Evolutionary conservation across 2,329 filamentous ascomycete species (phyloP).

Genomic region (Ceratocystis diversiconidia): DNA sequence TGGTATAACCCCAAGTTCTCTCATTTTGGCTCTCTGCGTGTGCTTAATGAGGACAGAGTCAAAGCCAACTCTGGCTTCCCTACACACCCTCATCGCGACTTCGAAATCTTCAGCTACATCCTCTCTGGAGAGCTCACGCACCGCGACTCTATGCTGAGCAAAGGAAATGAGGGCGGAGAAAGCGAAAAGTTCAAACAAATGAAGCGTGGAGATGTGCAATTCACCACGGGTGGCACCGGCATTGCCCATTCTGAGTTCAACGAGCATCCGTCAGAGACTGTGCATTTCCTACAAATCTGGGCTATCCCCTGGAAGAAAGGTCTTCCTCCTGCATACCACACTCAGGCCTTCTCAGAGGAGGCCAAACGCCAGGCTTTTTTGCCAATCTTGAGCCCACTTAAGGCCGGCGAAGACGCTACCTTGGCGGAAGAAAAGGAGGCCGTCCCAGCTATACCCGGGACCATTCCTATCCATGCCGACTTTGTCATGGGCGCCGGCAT

Average conservation of each 20-base stretch:
- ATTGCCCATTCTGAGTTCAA: slow-evolving; percentile 75
- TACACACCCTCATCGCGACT: slow-evolving; percentile 71
- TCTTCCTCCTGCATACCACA: slow-evolving; percentile 63
- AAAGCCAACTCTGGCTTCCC: slow-evolving; percentile 62
- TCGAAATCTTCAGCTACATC: slow-evolving; percentile 82
- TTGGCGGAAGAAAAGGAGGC: slow-evolving; percentile 48
- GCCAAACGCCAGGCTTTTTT: slow-evolving; percentile 58
- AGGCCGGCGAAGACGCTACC: slow-evolving; percentile 48
- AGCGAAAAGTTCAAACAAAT: slow-evolving; percentile 56
- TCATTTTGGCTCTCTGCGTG: slow-evolving; percentile 61
- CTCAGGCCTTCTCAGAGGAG: slow-evolving; percentile 55
- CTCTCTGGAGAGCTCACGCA: slow-evolving; percentile 77
- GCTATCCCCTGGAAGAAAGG: slow-evolving; percentile 62
- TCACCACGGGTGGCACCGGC: slow-evolving; percentile 72
- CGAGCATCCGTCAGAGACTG: slow-evolving; percentile 53
- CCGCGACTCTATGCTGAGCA: slow-evolving; percentile 70
- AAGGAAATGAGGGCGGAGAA: slow-evolving; percentile 43
- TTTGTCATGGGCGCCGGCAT: slow-evolving; percentile 70
- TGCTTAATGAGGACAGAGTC: slow-evolving; percentile 82
- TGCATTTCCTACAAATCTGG: slow-evolving; percentile 86
- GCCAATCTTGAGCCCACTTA: slow-evolving; percentile 60
- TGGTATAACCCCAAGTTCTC: slow-evolving; percentile 53
- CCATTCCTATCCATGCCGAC: slow-evolving; percentile 74
- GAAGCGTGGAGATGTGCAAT: slow-evolving; percentile 71
- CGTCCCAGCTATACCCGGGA: slow-evolving; percentile 45